Evolutionary conservation across 148 eudicot species (phyloP), one percentile per base, ranked within the genome.

Genomic region (Vaccinium corymbosum): DNA sequence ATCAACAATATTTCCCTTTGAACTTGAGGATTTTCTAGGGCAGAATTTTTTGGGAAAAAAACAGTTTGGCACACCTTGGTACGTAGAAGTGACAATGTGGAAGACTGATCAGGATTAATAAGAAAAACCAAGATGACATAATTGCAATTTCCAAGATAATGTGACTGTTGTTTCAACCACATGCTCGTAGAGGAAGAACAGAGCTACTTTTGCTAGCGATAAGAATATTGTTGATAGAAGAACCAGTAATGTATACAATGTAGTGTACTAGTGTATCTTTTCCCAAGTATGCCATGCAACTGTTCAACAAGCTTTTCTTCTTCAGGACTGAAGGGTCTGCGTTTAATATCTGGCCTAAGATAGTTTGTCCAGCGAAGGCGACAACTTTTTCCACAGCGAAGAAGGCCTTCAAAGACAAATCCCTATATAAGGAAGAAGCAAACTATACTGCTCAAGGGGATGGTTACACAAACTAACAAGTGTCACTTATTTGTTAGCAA

Each of bases 331-430:
- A 91, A 93, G 14, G 93, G 93, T 14, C 95, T 93, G 32, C 95
- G 95, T 76, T 90, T 91, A 16, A 93, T 93, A 49, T 93, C 94
- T 32, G 95, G 93, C 85, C 94, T 87, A 6, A 93, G 91, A 80
- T 93, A 93, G 84, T 93, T 93, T 72, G 94, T 91, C 95, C 95
- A 93, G 7, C 94, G 91, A 79, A 93, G 95, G 12, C 94, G 84
- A 81, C 95, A 93, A 89, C 95, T 93, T 85, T 93, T 93, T 77
- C 95, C 95, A 86, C 95, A 92, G 17, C 93, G 90, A 72, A 87
- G 90, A 22, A 92, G 95, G 17, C 95, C 95, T 92, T 81, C 22
- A 25, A 79, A 42, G 68, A 82, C 12, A 52, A 22, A 52, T 4
- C n/a, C 3, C 42, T 0, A 32, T 59, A 25, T 1, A 72, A 72